Conservation (phyloP, 345 rosid genomes). For the Trapa bicornis region DNA sequence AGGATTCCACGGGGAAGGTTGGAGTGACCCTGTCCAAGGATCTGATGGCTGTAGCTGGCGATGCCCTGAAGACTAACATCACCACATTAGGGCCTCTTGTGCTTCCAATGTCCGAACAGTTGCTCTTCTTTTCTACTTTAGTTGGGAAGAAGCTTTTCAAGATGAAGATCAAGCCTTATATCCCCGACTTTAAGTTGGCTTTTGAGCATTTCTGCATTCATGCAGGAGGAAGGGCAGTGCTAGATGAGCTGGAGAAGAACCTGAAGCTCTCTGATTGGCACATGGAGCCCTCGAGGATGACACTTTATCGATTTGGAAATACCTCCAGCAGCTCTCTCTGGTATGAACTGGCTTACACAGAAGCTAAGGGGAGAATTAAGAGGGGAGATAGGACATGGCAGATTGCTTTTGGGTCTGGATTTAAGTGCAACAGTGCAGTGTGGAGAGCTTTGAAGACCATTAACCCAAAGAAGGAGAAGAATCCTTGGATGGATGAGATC, state of each 20-base stretch:
- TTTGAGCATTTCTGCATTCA: constrained; percentile 4
- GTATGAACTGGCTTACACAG: constrained; percentile 4
- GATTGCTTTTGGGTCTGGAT: constrained; percentile 1
- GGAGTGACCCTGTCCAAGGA: constrained; percentile 2
- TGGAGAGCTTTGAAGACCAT: constrained; percentile 4
- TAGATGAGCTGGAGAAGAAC: constrained; percentile 6
- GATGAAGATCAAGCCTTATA: constrained; percentile 4
- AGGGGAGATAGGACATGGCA: constrained; percentile 5
- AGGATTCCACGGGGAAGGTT: not conserved
- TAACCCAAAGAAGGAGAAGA: constrained; percentile 3
- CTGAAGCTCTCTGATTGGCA: constrained; percentile 4
- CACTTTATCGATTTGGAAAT: not conserved
- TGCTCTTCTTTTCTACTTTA: constrained; percentile 2
- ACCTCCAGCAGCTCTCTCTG: constrained; percentile 4
- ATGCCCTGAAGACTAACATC: constrained; percentile 6
- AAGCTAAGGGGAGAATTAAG: constrained; percentile 3
- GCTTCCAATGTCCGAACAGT: constrained; percentile 3
- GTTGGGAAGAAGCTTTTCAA: constrained; percentile 4
- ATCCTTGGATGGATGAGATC: constrained; percentile 4
- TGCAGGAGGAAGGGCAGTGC: constrained; percentile 3
- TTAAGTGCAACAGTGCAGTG: constrained; percentile 1
- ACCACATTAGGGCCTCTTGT: constrained; percentile 4
- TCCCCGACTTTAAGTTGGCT: constrained; percentile 2
- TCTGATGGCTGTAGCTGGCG: constrained; percentile 1
- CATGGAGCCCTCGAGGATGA: constrained; percentile 3